Conservation (phyloP, 306 rosid species). For the Vigna unguiculata region DNA sequence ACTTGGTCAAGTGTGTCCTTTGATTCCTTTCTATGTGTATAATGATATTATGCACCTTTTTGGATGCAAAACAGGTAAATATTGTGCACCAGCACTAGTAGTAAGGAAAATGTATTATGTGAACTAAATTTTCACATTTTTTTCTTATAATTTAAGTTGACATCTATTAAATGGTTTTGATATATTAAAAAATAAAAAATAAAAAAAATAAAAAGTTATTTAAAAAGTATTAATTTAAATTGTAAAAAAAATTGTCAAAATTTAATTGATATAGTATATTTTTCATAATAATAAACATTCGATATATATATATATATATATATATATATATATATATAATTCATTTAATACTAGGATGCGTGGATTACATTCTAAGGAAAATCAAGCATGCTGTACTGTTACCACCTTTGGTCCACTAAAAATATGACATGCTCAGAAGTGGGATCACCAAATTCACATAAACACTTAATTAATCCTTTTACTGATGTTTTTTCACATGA, state of each 20-base stretch:
- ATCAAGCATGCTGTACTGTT: slow-evolving; percentile 41
- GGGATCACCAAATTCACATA: neutral
- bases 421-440: slow-evolving; percentile 21
- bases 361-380: slow-evolving; percentile 51
- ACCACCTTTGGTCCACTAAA: slow-evolving; percentile 36
- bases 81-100: neutral
- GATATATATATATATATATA: too few relatives aligned
- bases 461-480: neutral
- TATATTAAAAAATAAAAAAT: too few relatives aligned
- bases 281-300: too few relatives aligned
- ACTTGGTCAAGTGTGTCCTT: slow-evolving; percentile 38
- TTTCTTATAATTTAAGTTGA: too few relatives aligned
- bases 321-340: neutral
- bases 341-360: slow-evolving; percentile 36
- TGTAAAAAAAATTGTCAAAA: too few relatives aligned
- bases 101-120: too few relatives aligned
- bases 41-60: neutral
- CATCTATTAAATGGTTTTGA: too few relatives aligned
- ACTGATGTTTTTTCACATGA: neutral
- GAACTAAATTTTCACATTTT: too few relatives aligned
- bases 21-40: slow-evolving; percentile 38
- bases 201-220: too few relatives aligned
- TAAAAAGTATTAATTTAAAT: too few relatives aligned
- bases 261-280: too few relatives aligned
- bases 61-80: slow-evolving; percentile 22